phyloP scores from a whole-genome alignment of 2,329 filamentous ascomycete genomes.

The Colletotrichum gigasporum region DNA sequence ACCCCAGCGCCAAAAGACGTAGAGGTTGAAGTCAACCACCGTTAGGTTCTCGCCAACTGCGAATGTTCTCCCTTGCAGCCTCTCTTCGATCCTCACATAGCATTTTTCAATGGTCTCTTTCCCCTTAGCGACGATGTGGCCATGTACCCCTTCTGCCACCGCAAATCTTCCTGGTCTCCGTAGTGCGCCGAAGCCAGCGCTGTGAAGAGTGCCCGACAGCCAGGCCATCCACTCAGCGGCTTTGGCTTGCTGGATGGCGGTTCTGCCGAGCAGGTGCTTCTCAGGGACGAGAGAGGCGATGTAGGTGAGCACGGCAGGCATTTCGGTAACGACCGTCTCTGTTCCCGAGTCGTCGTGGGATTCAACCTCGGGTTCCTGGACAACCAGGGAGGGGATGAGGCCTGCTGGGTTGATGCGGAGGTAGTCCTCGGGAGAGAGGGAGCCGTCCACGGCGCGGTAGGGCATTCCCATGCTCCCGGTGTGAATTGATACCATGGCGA shows the following conservation, averaged over 20 bases:
- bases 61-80: not conserved
- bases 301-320: conserved; percentile 43
- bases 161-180: conserved; percentile 40
- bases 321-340: conserved; percentile 40
- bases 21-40: not conserved
- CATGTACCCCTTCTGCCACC: conserved; percentile 30
- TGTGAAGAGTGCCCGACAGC: conserved; percentile 44
- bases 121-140: conserved; percentile 30
- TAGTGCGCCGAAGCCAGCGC: conserved; percentile 37
- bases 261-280: conserved; percentile 35
- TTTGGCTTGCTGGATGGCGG: conserved; percentile 35
- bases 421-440: conserved; percentile 41
- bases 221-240: conserved; percentile 44
- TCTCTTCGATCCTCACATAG: conserved; percentile 34
- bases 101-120: conserved; percentile 19
- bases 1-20: not conserved
- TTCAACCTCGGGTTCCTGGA: conserved; percentile 35
- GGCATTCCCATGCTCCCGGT: conserved; percentile 5
- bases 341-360: not conserved
- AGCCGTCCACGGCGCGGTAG: conserved; percentile 41
- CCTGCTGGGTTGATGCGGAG: conserved; percentile 40
- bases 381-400: conserved; percentile 42
- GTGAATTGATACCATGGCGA: conserved; percentile 33
- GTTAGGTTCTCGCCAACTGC: not conserved
- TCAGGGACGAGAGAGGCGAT: conserved; percentile 38